Conservation (phyloP, 2,329 filamentous ascomycete species). For the Gaeumannomyces tritici region DNA sequence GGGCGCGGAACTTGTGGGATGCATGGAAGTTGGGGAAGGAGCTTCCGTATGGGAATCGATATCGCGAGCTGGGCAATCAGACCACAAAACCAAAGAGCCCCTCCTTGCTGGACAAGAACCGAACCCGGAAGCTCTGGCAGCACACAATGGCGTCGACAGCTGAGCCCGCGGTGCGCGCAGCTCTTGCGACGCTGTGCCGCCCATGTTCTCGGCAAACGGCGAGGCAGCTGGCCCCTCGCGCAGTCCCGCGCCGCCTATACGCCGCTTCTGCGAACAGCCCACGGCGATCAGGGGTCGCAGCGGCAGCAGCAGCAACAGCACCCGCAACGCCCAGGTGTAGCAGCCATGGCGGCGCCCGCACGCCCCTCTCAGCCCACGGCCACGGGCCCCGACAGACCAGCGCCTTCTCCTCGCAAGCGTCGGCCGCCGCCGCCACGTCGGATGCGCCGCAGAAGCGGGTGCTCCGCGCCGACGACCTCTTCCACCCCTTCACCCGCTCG, state of each 20-base stretch:
- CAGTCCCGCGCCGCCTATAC: background rate
- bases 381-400: background rate
- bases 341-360: background rate
- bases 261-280: slow-evolving; percentile 13
- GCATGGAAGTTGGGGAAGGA: background rate
- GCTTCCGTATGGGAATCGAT: background rate
- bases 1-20: background rate
- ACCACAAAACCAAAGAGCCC: background rate
- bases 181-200: slow-evolving; percentile 28
- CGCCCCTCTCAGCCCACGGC: background rate
- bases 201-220: slow-evolving; percentile 26
- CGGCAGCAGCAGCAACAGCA: background rate
- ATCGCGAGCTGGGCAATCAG: background rate
- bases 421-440: slow-evolving; percentile 10
- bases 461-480: slow-evolving; percentile 71
- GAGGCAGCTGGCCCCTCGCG: slow-evolving; percentile 1
- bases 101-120: background rate
- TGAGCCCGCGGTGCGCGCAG: slow-evolving; percentile 29
- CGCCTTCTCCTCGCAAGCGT: slow-evolving; percentile 6
- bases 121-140: background rate
- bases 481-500: slow-evolving; percentile 84
- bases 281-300: background rate
- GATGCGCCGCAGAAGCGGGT: slow-evolving; percentile 17
- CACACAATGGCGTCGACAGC: slow-evolving; percentile 13
- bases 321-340: background rate